Evolutionary conservation across 2,329 filamentous ascomycete genomes (phyloP), one percentile per base, ranked within the genome.

Genomic region (Periconia digitata): DNA sequence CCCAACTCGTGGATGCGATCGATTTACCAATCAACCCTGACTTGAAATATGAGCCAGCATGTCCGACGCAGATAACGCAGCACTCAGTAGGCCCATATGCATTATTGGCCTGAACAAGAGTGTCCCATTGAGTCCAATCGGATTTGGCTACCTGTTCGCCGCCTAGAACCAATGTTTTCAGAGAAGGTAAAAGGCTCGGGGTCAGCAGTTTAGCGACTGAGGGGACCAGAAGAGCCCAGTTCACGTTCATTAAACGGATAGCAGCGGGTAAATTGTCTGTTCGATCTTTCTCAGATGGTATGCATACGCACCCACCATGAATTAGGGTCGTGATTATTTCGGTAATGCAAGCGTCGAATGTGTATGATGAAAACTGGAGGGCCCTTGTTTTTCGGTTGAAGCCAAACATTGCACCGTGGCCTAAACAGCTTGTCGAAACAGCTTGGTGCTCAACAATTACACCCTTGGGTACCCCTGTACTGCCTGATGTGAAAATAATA

Each of bases 261-360:
- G 74, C 76, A 3, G 74, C 76, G 2, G 73, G 67, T 3, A 85
- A 70, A 44, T 83, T 75, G 46, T 77, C 74, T 63, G 15, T 78
- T 70, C 46, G 83, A 78, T 4, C 74, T 62, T 0, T 77, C 70
- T 3, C 77, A 76, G 0, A 52, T 3, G 84, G 83, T 0, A 85
- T 72, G 49, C 83, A 86, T 3, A 86, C 72, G 45, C 80, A 84
- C 0, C 78, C 83, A n/a, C 84, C 84, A 18, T 76, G 70, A 6
- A 78, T 72, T 6, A 86, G 69, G 0, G 79, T 77, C 0, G 79
- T 78, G 47, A 84, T 75, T 1, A 81, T 76, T 50, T 84, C 82
- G 1, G 76, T 60, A 17, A 85, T 66, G 34, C 76, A 75, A 10
- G 80, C 75, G 53, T 85, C 82, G 39, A 82, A 79, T 2, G 78